Evolutionary conservation across 441 rosid genomes (phyloP), one percentile per base, ranked within the genome.

Genomic region (Erodium trifolium): DNA sequence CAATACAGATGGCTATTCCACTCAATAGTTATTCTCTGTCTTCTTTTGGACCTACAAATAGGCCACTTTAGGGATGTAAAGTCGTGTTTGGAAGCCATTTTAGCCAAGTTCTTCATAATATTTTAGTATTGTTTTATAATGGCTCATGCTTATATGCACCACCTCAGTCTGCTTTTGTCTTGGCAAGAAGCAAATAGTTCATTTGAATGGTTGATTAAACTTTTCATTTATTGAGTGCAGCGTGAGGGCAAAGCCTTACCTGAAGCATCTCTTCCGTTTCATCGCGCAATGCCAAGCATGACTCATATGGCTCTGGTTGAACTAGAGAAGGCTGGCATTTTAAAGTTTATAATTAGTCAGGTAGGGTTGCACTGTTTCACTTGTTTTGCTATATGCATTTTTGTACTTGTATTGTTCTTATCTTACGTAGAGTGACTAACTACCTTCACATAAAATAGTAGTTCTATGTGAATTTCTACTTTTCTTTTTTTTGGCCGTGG

Each of bases 241-340:
- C 93, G 88, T 3, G 93, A 93, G 76, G 98, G 97, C 14, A 89
- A 84, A 78, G 80, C 90, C 68, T 75, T 93, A 74, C 98, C 97
- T 3, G 88, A 86, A 81, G 89, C 98, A 72, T 91, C 97, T 23
- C 80, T 93, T 47, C 95, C 96, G 3, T 93, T 91, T 82, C 97
- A 93, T 81, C 94, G 96, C 66, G 98, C 96, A 66, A 87, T 89
- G 90, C 97, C 98, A 14, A 85, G 96, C 81, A 77, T 91, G 79
- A 93, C 98, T 14, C 97, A 93, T 75, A 91, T 93, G 98, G 96
- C 97, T 60, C 80, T 93, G 87, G 96, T 89, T 79, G 93, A 83
- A 75, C 78, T 93, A 68, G 96, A 93, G 80, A 93, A 80, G 79
- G 88, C 89, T 82, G 97, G 89, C 68, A 86, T 91, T 72, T 74